Base-by-base conservation (phyloP, 1,284 basidiomycete genomes). In the Termitomyces sp. region DNA sequence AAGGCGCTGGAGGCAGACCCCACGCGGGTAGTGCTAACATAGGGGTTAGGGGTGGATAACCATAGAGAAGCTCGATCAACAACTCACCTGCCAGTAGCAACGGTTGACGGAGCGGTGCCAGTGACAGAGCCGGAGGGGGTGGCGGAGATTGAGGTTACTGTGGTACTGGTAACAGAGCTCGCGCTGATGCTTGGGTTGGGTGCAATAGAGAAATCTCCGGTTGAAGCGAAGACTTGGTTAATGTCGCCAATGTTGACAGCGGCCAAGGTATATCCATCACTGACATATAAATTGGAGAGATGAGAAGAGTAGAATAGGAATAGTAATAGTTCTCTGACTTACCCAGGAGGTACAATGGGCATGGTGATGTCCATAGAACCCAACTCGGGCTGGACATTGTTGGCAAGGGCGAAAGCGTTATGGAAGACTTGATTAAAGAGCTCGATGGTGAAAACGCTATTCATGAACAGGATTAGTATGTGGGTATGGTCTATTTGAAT, bases 321-420 rank as follows among this genome's bases (percentile, higher is more conserved):
- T 7, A n/a, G n/a, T n/a, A n/a, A 5, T 3, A 60, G 1, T 31
- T 7, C 0, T 11, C 4, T 24, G 3, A 10, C 79, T 49, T 60
- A 86, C 85, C 68, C 70, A 11, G 56, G 58, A 1, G 76, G 76
- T n/a, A 88, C 75, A 28, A 71, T 54, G 9, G 83, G 83, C 11
- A 86, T 60, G 0, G 54, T 48, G 21, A 88, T 39, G n/a, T n/a
- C n/a, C n/a, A n/a, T n/a, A n/a, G n/a, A n/a, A n/a, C n/a, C n/a
- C 13, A 1, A 67, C 4, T 0, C 46, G 0, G 78, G 72, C 19
- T 69, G 60, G 1, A 88, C 68, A 57, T 81, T 84, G 72, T 80
- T 85, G 10, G 73, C 78, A 51, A 88, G 72, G 38, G 78, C 84
- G 46, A 78, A 78, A 0, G 72, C 55, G 55, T 79, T 68, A 66